Conservation (phyloP, 179 eudicot species). For the Heliamphora pulchella region DNA sequence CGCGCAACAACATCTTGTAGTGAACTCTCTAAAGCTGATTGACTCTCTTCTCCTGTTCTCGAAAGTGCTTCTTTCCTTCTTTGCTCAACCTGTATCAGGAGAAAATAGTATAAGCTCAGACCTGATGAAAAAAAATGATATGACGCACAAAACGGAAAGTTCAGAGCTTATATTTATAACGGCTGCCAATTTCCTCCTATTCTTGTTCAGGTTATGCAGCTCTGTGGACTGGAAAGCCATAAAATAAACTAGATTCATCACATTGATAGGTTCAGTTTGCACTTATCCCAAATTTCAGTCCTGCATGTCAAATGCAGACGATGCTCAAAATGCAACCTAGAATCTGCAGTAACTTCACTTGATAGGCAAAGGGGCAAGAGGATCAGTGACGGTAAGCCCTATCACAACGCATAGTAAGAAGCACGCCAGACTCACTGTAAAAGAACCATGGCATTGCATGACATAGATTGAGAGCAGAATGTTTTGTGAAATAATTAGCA, state of each 20-base stretch:
- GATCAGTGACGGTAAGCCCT: neutral
- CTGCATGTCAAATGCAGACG: neutral
- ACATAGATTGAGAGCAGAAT: too few species aligned
- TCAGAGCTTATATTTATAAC: neutral
- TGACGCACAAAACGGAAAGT: neutral
- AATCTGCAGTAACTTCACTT: neutral
- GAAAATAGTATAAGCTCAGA: neutral
- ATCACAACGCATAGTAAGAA: neutral
- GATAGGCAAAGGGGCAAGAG: neutral
- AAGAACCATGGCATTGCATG: too few species aligned
- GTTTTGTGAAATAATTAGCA: too few species aligned
- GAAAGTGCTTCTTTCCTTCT: slow-evolving; percentile 97
- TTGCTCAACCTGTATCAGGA: slow-evolving; percentile 80
- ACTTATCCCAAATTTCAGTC: neutral
- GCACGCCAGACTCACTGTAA: too few species aligned
- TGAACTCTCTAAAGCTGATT: slow-evolving; percentile 56
- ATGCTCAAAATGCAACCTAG: too few species aligned
- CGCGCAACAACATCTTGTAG: slow-evolving; percentile 88
- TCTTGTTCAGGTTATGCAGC: neutral
- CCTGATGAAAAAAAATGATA: neutral
- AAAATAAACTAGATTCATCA: slow-evolving; percentile 1
- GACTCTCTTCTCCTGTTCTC: slow-evolving; percentile 60
- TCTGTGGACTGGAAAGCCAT: neutral
- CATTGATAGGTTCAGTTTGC: neutral
- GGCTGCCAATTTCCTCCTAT: neutral